Evolutionary conservation across 768 basidiomycete genomes (phyloP).

Genomic region (Agrocybe pediades): DNA sequence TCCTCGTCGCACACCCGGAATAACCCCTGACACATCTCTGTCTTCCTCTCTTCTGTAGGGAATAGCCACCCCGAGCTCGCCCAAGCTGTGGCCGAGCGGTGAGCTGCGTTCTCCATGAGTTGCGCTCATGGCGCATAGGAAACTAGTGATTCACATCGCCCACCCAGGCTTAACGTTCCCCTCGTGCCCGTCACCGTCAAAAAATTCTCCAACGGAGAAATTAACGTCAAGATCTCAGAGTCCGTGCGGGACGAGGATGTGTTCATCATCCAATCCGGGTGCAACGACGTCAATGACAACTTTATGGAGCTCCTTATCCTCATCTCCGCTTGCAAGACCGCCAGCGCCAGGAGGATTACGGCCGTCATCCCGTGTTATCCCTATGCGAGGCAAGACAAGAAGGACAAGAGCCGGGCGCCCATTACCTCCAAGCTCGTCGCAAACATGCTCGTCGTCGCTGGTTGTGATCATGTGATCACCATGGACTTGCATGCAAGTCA

Average conservation of each 20-base stretch:
- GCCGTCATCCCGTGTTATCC: constrained; percentile 98
- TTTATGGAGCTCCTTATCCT: constrained; percentile 99
- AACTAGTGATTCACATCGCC: constrained; percentile 49
- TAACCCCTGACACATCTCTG: constrained; percentile 4
- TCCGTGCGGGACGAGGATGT: constrained; percentile 98
- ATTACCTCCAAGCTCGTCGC: constrained; percentile 99
- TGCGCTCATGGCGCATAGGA: constrained; percentile 46
- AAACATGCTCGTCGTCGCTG: constrained; percentile 96
- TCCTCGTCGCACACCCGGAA: not conserved
- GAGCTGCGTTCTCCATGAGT: constrained; percentile 60
- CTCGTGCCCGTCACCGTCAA: constrained; percentile 84
- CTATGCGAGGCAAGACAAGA: constrained; percentile 97
- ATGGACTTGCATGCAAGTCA: constrained; percentile 98
- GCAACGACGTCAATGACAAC: constrained; percentile 90
- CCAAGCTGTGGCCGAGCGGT: constrained; percentile 94
- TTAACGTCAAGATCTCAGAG: constrained; percentile 92
- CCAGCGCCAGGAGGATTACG: constrained; percentile 92
- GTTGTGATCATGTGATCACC: constrained; percentile 99
- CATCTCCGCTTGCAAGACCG: constrained; percentile 97
- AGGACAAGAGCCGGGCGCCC: constrained; percentile 93
- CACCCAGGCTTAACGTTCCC: constrained; percentile 80
- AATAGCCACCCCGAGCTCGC: constrained; percentile 99
- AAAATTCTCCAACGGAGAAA: constrained; percentile 95
- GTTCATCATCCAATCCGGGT: constrained; percentile 95
- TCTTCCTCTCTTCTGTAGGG: constrained; percentile 50